Conservation (phyloP, 345 rosid genomes). For the Turnera subulata region DNA sequence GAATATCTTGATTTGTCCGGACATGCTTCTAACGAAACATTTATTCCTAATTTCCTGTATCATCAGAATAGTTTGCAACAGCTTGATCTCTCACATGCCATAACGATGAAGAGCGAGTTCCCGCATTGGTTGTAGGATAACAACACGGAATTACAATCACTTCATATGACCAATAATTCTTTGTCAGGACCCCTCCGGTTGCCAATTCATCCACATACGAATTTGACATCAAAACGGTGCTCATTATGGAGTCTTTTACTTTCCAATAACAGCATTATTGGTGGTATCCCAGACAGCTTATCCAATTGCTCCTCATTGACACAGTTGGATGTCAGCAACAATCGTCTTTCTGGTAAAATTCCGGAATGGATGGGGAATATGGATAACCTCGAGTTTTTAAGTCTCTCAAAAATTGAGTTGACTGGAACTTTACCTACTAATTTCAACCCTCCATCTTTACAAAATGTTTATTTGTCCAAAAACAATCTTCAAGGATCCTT, state of each 20-base stretch:
- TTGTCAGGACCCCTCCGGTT: conserved; percentile 5
- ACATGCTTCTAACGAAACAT: fast-evolving
- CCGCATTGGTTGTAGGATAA: conserved; percentile 28
- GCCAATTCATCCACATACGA: neutral
- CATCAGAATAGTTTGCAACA: neutral
- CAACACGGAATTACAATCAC: neutral
- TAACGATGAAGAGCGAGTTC: neutral
- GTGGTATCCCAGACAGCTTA: neutral
- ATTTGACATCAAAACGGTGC: neutral
- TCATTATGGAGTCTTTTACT: neutral
- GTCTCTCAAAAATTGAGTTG: conserved; percentile 1
- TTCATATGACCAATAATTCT: neutral
- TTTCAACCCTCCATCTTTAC: conserved; percentile 1
- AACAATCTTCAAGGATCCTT: conserved; percentile 8
- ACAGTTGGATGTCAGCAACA: neutral
- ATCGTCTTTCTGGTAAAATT: neutral
- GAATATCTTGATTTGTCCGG: neutral
- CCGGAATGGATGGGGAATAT: neutral
- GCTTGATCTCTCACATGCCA: neutral
- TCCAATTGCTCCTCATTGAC: fast-evolving
- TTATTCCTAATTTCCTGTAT: neutral
- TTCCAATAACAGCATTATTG: neutral
- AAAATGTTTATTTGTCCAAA: conserved; percentile 4
- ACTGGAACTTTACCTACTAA: conserved; percentile 1
- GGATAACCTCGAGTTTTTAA: neutral